phyloP scores from a whole-genome alignment of 495 filamentous ascomycete species.

The Talaromyces trachyspermus region DNA sequence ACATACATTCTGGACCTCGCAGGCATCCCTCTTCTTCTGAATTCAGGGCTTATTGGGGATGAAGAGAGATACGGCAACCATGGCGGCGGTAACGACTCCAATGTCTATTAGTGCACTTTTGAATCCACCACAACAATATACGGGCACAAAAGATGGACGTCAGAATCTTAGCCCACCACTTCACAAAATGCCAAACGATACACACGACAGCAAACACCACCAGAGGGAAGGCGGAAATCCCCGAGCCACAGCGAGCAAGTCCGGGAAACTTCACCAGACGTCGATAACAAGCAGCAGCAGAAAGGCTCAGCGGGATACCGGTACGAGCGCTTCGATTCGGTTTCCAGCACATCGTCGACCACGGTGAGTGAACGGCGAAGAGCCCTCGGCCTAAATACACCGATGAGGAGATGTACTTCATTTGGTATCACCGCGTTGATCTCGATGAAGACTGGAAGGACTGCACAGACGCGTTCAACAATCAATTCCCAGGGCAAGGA shows the following conservation, averaged over 20 bases:
- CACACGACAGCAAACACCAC: neutral
- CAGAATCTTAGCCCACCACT: neutral
- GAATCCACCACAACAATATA: constrained; percentile 7
- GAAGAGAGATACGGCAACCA: neutral
- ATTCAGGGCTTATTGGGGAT: too few species aligned
- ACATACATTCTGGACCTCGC: neutral
- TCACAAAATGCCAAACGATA: neutral
- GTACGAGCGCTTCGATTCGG: constrained; percentile 33
- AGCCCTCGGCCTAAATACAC: constrained; percentile 42
- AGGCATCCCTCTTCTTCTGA: too few species aligned
- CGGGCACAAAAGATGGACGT: neutral
- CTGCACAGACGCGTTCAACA: constrained; percentile 42
- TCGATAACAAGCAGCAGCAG: neutral
- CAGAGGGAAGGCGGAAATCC: neutral
- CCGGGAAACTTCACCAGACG: neutral
- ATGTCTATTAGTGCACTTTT: constrained; percentile 8
- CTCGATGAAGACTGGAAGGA: constrained; percentile 46
- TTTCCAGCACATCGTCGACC: constrained; percentile 36
- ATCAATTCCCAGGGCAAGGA: constrained; percentile 32
- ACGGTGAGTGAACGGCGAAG: constrained; percentile 30
- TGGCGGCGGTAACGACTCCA: constrained; percentile 7
- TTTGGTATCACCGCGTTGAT: constrained; percentile 50
- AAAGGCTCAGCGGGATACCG: constrained; percentile 4
- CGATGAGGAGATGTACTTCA: constrained; percentile 48
- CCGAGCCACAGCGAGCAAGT: neutral